Conservation (phyloP, 306 rosid species). For the Geum urbanum region DNA sequence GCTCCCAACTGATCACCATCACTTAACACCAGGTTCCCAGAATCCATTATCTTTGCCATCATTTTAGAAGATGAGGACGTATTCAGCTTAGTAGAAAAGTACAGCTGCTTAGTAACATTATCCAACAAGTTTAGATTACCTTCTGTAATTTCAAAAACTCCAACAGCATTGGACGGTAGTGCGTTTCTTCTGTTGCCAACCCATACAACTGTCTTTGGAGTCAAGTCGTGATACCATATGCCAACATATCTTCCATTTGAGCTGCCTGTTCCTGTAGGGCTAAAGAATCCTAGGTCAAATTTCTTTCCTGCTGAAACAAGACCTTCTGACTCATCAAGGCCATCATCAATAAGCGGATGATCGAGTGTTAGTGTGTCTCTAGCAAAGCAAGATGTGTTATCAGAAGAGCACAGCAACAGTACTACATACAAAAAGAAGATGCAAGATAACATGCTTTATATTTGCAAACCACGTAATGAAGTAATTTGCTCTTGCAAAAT, state of each 20-base stretch:
- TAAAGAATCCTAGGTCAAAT: conserved; percentile 46
- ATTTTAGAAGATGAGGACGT: not conserved
- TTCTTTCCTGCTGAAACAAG: conserved; percentile 29
- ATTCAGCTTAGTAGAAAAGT: too few species aligned
- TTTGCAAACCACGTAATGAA: not conserved
- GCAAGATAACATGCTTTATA: not conserved
- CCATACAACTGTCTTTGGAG: conserved; percentile 34
- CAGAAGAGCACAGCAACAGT: conserved; percentile 8
- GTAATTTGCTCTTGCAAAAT: not conserved
- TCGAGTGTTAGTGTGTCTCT: conserved; percentile 2
- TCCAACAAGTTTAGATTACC: conserved; percentile 27
- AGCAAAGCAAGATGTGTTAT: conserved; percentile 15
- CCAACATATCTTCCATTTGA: conserved; percentile 29
- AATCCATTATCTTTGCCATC: conserved; percentile 31
- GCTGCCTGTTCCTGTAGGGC: conserved; percentile 14
- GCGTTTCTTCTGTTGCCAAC: conserved; percentile 36
- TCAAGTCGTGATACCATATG: conserved; percentile 28
- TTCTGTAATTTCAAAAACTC: not conserved
- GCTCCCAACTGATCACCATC: not conserved
- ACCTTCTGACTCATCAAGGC: too few species aligned
- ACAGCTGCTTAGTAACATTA: too few species aligned
- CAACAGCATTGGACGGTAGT: not conserved
- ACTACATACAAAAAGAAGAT: not conserved
- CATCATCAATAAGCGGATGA: not conserved
- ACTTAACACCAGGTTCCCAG: conserved; percentile 40